A percentile compares a stretch with the other conserved stretches of the same genome.
Evolutionary conservation across 352 stramenopile species (phyloP).

Genomic region (Globisporangium sylvaticum): DNA sequence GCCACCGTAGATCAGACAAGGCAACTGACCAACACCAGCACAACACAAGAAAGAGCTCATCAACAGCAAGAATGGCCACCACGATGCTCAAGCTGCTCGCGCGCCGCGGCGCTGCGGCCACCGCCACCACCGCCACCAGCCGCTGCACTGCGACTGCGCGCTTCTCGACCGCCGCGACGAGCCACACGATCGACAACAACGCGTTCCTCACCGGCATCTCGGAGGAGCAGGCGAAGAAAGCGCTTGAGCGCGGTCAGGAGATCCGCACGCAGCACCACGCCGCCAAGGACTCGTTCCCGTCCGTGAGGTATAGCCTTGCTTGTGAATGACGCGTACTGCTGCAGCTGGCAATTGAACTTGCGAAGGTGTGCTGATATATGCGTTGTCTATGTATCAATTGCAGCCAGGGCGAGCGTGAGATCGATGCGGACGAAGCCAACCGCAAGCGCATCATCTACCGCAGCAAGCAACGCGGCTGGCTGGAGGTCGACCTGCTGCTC

Average conservation of each 20-base stretch:
- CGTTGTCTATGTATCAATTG: background rate
- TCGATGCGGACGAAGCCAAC: conserved; percentile 59
- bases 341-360: background rate
- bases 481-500: conserved; percentile 95
- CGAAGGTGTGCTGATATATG: background rate
- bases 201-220: conserved; percentile 51
- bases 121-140: background rate
- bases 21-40: background rate
- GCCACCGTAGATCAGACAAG: background rate
- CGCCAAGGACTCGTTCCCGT: conserved; percentile 36
- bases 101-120: background rate
- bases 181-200: conserved; percentile 38
- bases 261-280: conserved; percentile 60
- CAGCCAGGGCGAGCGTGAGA: conserved; percentile 52
- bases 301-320: conserved; percentile 18
- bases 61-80: background rate
- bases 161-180: conserved; percentile 27
- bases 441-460: conserved; percentile 94
- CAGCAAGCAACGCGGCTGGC: conserved; percentile 93
- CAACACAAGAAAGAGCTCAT: background rate
- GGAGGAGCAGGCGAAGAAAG: conserved; percentile 44
- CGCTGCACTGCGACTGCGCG: conserved; percentile 10
- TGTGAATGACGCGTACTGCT: background rate
- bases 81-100: conserved; percentile 14
- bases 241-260: conserved; percentile 43